Conservation (phyloP, 108 stramenopile genomes). For the Epithemia pelagica region DNA sequence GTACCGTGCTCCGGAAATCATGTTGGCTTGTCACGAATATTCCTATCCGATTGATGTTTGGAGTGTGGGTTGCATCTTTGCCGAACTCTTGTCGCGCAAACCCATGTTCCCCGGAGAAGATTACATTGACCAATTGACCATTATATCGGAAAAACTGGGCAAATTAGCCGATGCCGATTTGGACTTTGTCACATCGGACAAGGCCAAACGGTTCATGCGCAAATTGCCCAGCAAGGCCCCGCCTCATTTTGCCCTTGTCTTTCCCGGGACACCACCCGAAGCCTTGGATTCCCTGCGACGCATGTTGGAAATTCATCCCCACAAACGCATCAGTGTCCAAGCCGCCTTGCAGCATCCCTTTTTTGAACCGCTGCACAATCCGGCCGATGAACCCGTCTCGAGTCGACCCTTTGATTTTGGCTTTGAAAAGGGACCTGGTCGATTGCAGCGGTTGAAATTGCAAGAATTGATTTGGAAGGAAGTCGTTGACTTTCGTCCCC, state of each 20-base stretch:
- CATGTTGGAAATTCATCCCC: constrained; percentile 92
- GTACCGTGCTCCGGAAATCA: constrained; percentile 99
- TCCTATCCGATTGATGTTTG: constrained; percentile 95
- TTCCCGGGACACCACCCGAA: constrained; percentile 66
- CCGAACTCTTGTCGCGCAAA: constrained; percentile 91
- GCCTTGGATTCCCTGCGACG: constrained; percentile 85
- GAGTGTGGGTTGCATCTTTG: constrained; percentile 98
- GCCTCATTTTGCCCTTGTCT: constrained; percentile 50
- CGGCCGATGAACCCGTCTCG: constrained; percentile 79
- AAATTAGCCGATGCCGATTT: constrained; percentile 87
- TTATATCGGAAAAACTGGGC: constrained; percentile 85
- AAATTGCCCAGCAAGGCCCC: constrained; percentile 72
- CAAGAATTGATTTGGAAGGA: constrained; percentile 90
- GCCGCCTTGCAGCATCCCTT: constrained; percentile 93
- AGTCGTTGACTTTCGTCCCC: constrained; percentile 74
- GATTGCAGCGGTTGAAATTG: constrained; percentile 66
- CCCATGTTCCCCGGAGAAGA: constrained; percentile 98
- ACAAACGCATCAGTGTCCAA: constrained; percentile 78
- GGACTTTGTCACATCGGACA: constrained; percentile 90
- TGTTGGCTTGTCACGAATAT: constrained; percentile 98
- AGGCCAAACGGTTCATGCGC: constrained; percentile 87
- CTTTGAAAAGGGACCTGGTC: constrained; percentile 67
- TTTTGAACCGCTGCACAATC: constrained; percentile 77
- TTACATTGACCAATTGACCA: constrained; percentile 97
- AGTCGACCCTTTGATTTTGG: constrained; percentile 63